Evolutionary conservation across 2,329 filamentous ascomycete genomes (phyloP).

Genomic region (Aspergillus sp.): DNA sequence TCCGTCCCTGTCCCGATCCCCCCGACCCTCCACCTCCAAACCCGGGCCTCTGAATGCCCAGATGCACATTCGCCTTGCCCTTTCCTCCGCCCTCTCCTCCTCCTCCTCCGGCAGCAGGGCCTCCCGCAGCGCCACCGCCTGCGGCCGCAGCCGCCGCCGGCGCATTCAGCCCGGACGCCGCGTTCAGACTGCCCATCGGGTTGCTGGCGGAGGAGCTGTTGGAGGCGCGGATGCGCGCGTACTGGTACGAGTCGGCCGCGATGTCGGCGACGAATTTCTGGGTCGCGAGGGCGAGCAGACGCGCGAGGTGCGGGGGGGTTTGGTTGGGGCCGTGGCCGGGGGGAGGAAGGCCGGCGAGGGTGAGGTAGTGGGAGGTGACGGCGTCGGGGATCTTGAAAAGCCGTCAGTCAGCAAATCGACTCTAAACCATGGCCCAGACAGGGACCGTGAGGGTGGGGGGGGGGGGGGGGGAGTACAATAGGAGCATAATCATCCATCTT

Average conservation of each 20-base stretch:
- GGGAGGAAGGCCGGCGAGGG: conserved; percentile 84
- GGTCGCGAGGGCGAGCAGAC: conserved; percentile 90
- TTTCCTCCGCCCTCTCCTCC: conserved; percentile 33
- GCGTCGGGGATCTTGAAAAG: conserved; percentile 79
- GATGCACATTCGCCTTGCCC: conserved; percentile 46
- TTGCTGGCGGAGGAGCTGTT: conserved; percentile 81
- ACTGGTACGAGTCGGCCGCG: conserved; percentile 94
- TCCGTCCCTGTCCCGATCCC: conserved; percentile 71
- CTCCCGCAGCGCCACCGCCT: conserved; percentile 44
- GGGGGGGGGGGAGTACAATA: conserved; percentile 52
- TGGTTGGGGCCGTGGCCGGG: conserved; percentile 73
- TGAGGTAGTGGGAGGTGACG: conserved; percentile 96
- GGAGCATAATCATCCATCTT: conserved; percentile 99
- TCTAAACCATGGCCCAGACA: not conserved
- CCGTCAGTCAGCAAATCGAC: conserved; percentile 5
- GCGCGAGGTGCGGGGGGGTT: conserved; percentile 69
- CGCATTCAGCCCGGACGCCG: conserved; percentile 48
- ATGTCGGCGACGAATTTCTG: conserved; percentile 99
- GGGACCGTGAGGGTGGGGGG: conserved; percentile 1
- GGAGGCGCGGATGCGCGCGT: conserved; percentile 87
- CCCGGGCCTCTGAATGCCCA: conserved; percentile 67
- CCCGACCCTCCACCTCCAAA: conserved; percentile 84
- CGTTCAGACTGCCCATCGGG: conserved; percentile 77
- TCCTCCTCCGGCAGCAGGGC: conserved; percentile 41
- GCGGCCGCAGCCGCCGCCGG: conserved; percentile 45